Percentiles rank a stretch among this genome's conserved stretches.
phyloP scores from a whole-genome alignment of 805 yeast species.

The Teunomyces lycoperdinae region DNA sequence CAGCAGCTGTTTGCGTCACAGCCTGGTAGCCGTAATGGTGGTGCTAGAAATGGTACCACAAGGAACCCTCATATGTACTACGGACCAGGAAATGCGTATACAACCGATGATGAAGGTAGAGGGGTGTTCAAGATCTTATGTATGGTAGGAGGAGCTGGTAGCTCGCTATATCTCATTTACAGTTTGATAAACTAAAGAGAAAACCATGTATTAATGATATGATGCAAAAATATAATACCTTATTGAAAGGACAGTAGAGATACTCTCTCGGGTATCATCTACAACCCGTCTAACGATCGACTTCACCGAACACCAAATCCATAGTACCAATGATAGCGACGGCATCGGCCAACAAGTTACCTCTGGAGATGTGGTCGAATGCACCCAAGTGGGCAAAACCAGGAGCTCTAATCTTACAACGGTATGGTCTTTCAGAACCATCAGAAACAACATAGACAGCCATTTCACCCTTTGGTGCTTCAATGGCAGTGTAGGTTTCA shows the following conservation, averaged over 20 bases:
- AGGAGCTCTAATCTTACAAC: constrained; percentile 93
- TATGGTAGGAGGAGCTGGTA: constrained; percentile 31
- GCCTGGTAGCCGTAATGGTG: background rate
- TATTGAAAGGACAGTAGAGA: background rate
- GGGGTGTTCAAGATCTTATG: constrained; percentile 20
- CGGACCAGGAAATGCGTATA: constrained; percentile 20
- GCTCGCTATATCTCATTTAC: constrained; percentile 28
- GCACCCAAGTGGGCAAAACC: constrained; percentile 90
- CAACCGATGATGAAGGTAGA: constrained; percentile 10
- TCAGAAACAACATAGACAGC: constrained; percentile 86
- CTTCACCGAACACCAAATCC: constrained; percentile 95
- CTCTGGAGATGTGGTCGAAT: constrained; percentile 81
- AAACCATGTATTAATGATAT: constrained; percentile 3
- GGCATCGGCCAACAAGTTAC: constrained; percentile 85
- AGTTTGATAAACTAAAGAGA: constrained; percentile 9
- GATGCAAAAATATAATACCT: constrained; percentile 4
- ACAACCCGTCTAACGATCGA: constrained; percentile 61
- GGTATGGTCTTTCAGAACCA: constrained; percentile 86
- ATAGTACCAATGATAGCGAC: constrained; percentile 93
- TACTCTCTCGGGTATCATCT: constrained; percentile 3
- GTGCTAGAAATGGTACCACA: background rate
- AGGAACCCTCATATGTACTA: constrained; percentile 34
- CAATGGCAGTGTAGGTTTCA: constrained; percentile 87
- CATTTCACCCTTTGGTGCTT: constrained; percentile 96
- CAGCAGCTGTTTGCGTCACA: constrained; percentile 2